Conservation (phyloP, 768 basidiomycete species). For the Amanita fuliginea region DNA sequence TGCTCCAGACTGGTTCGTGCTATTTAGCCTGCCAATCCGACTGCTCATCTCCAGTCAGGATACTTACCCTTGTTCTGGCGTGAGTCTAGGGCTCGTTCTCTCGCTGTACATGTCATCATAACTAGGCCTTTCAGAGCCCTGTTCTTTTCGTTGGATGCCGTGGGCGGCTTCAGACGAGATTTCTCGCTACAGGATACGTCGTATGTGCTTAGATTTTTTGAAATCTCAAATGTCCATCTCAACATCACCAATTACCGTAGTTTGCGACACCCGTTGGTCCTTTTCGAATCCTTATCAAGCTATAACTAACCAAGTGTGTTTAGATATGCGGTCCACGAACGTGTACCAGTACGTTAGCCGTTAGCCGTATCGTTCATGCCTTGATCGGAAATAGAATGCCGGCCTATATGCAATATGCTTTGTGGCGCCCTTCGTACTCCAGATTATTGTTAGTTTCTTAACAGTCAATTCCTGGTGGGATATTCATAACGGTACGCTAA, state of each 20-base stretch:
- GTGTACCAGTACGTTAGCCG: slow-evolving; percentile 50
- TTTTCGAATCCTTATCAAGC: neutral
- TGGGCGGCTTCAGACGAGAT: slow-evolving; percentile 62
- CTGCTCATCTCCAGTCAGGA: slow-evolving; percentile 30
- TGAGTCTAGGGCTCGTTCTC: slow-evolving; percentile 22
- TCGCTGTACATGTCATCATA: neutral
- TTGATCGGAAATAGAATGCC: slow-evolving; percentile 22
- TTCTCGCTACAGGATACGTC: slow-evolving; percentile 75
- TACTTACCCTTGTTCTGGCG: slow-evolving; percentile 57
- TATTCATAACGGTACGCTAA: slow-evolving; percentile 51
- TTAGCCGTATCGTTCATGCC: slow-evolving; percentile 3
- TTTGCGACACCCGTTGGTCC: slow-evolving; percentile 28
- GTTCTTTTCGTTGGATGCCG: slow-evolving; percentile 53
- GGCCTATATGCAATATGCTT: slow-evolving; percentile 42
- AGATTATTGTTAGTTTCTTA: slow-evolving; percentile 56
- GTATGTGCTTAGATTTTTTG: slow-evolving; percentile 29
- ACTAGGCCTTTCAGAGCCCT: slow-evolving; percentile 28
- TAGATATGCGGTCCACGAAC: slow-evolving; percentile 65
- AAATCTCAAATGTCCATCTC: too few relatives aligned
- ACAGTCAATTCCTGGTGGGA: slow-evolving; percentile 87
- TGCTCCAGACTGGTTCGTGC: slow-evolving; percentile 62
- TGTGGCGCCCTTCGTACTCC: slow-evolving; percentile 59
- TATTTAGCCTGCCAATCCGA: neutral
- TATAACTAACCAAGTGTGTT: neutral
- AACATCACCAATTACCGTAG: slow-evolving; percentile 12